Evolutionary conservation across 345 rosid genomes (phyloP), one percentile per base, ranked within the genome.

Genomic region (Melaleuca alternifolia): DNA sequence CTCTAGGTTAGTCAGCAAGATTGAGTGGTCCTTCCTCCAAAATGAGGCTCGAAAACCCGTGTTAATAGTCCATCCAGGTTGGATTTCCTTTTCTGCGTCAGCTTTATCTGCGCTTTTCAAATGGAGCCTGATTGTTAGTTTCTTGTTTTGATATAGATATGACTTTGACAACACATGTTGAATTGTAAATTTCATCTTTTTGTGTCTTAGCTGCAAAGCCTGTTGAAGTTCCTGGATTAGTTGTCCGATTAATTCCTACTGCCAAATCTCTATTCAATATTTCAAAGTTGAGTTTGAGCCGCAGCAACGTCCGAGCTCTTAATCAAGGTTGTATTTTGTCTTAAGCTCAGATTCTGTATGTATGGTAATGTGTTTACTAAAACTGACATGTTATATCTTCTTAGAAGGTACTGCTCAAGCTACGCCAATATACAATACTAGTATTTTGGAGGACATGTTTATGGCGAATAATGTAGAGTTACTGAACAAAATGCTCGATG

Each of bases 1-100:
- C 28, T 92, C 94, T 14, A 84, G 91, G 4, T 88, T 89, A 26
- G 82, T 96, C 44, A 87, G 90, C 83, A 97, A 94, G 91, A 92
- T 96, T 86, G 96, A 92, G 52, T 97, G 98, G 99, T 94, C 99
- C 4, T 83, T 89, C 52, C 87, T 94, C 14, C 96, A 96, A 88
- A 96, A 94, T 48, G 99, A 97, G 91, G 99, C 96, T n/a, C 90
- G 98, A 61, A 97, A 97, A 90, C 99, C 99, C 83, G 88, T 95
- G 8, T 86, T 97, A 86, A 91, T 94, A 76, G 93, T 94, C 85
- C 89, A 91, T 91, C 99, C 98, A 91, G 98, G 99, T 94, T 82
- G 87, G 85, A 26, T 75, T 84, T 87, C 77, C 41, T 56, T 57
- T 61, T 28, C 37, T 41, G 51, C 61, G 8, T 44, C 44, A 33